Evolutionary conservation across 1,139 yeast species (phyloP), one percentile per base, ranked within the genome.

Genomic region (Debaryomyces fabryi): DNA sequence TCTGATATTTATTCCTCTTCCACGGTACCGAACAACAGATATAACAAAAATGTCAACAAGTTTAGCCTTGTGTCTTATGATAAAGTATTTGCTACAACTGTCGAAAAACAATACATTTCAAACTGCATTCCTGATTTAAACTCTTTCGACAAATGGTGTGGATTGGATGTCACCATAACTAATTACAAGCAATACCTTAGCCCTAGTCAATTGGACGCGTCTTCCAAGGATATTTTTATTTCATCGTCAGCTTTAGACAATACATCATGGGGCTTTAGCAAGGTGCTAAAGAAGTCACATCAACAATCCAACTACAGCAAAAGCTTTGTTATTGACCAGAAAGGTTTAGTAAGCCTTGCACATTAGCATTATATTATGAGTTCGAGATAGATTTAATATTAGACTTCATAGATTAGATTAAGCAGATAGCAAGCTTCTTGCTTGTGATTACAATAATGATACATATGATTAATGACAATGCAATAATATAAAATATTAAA

Each of bases 101-200:
- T 65, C 34, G 79, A 74, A 48, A 69, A 68, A 48, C 70, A 65
- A 51, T 72, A 67, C 55, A 71, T 74, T 18, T 66, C 70, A 46
- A 68, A 69, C 49, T 73, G 79, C 55, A 58, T 74, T 21, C 78
- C 78, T 3, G 64, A 59, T 42, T 63, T 75, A 47, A 72, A 73
- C 52, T 68, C 78, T 12, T 74, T 51, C 52, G 79, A 74, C 54
- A 67, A 60, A 48, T 75, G 80, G 80, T 60, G 53, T 39, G 72
- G 74, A 4, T 56, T 52, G 41, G 50, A 54, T 30, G 47, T 74
- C 12, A 72, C 76, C 1, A 50, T 75, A 12, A 67, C 76, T 35
- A 66, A 71, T 50, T 67, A 43, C 30, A 12, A 20, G 15, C 30
- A 33, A 15, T 50, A 40, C 27, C 42, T 49, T 9, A 23, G 23